Evolutionary conservation across 345 rosid genomes (phyloP).

Genomic region (Odontarrhena argentea): DNA sequence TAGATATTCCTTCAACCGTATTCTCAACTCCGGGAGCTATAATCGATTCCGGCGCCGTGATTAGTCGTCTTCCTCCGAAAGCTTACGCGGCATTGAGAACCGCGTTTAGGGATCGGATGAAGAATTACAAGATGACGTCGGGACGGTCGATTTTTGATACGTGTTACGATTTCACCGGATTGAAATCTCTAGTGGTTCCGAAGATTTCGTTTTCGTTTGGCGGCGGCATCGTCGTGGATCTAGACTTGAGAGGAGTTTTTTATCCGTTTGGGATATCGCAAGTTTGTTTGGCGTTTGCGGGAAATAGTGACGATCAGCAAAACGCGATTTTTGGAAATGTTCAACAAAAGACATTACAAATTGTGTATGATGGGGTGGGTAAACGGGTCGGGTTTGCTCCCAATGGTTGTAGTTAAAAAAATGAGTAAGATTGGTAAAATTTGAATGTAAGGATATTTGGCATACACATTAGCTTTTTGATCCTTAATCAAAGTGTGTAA

Average conservation of each 20-base stretch:
- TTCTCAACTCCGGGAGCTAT: slow-evolving; percentile 51
- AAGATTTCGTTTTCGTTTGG: slow-evolving; percentile 48
- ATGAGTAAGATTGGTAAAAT: no score
- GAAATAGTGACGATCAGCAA: slow-evolving; percentile 43
- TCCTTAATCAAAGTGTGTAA: no score
- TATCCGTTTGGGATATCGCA: slow-evolving; percentile 37
- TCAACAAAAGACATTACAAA: slow-evolving; percentile 65
- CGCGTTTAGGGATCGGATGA: slow-evolving; percentile 53
- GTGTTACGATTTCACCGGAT: slow-evolving; percentile 60
- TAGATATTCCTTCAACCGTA: slow-evolving; percentile 45
- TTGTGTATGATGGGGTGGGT: slow-evolving; percentile 59
- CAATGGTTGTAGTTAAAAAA: slow-evolving; percentile 47
- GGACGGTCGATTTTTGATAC: slow-evolving; percentile 57
- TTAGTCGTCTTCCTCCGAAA: slow-evolving; percentile 60
- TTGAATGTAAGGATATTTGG: not conserved
- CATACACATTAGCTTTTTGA: not conserved
- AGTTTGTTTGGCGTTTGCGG: slow-evolving; percentile 78
- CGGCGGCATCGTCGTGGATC: slow-evolving; percentile 45
- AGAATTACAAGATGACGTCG: slow-evolving; percentile 50
- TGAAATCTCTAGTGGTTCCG: slow-evolving; percentile 39
- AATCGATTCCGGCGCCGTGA: slow-evolving; percentile 85
- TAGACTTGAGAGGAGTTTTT: slow-evolving; percentile 44
- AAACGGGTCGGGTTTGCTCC: slow-evolving; percentile 67
- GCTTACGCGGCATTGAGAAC: slow-evolving; percentile 50
- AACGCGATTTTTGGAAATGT: slow-evolving; percentile 62